These are phyloP conservation scores for Calycina herbarum DNA, from an alignment of 2,329 filamentous ascomycete species.

Conservation along the genomic window DNA sequence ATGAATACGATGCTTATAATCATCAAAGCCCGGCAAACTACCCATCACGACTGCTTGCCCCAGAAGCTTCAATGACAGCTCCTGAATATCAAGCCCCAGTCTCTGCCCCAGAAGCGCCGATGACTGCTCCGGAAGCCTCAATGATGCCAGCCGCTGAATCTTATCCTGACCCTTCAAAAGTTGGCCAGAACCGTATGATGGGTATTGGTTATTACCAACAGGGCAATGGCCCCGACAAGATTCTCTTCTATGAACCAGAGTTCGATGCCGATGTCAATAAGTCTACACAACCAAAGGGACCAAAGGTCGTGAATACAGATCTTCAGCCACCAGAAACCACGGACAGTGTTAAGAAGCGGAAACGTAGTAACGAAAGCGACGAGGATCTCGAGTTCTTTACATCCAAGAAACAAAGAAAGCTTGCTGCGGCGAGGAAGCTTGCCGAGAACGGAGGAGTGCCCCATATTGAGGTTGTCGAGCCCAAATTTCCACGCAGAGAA, in stretches of 20 bases:
- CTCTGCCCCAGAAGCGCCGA: constrained; percentile 12
- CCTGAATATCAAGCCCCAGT: constrained; percentile 11
- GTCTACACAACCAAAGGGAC: constrained; percentile 7
- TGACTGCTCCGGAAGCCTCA: constrained; percentile 20
- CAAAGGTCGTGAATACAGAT: constrained; percentile 27
- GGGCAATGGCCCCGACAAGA: constrained; percentile 32
- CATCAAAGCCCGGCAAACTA: constrained; percentile 21
- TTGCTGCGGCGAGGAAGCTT: constrained; percentile 22
- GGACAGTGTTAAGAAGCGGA: constrained; percentile 28
- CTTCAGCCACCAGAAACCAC: constrained; percentile 22
- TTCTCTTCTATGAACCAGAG: constrained; percentile 35
- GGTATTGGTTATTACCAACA: constrained; percentile 36
- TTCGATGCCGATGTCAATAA: constrained; percentile 20
- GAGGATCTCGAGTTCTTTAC: constrained; percentile 33
- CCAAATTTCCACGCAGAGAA: constrained; percentile 25
- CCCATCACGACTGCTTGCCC: constrained; percentile 28
- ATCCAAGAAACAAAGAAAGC: constrained; percentile 29
- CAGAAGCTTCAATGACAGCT: constrained; percentile 12
- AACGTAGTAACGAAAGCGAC: constrained; percentile 22
- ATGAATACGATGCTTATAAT: constrained; percentile 24
- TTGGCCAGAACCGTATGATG: constrained; percentile 33
- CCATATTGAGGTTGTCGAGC: constrained; percentile 19
- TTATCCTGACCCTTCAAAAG: constrained; percentile 30
- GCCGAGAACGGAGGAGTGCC: background rate
- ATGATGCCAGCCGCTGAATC: constrained; percentile 21